Conservation (phyloP, 345 rosid genomes). For the Barbarea vulgaris region DNA sequence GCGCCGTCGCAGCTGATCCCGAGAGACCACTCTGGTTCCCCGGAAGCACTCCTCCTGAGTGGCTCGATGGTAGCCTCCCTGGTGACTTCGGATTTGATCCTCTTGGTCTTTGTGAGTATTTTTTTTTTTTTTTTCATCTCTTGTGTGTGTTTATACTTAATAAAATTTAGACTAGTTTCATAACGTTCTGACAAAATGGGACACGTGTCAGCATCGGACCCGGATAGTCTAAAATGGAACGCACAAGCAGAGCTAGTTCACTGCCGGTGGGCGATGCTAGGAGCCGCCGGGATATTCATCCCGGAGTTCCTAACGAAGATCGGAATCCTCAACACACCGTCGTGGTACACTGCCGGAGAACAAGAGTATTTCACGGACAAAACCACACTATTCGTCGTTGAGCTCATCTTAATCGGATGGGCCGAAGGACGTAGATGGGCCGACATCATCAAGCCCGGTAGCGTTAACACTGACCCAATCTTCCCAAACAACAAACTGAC, state of each 20-base stretch:
- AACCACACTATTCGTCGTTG: slow-evolving; percentile 77
- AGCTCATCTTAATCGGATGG: slow-evolving; percentile 90
- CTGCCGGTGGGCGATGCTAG: slow-evolving; percentile 99
- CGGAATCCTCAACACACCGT: slow-evolving; percentile 89
- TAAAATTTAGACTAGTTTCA: not conserved
- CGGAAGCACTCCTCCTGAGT: slow-evolving; percentile 93
- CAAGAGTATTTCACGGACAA: slow-evolving; percentile 90
- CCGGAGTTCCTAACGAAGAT: slow-evolving; percentile 90
- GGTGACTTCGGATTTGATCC: slow-evolving; percentile 99
- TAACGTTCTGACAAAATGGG: not conserved
- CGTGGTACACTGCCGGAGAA: slow-evolving; percentile 92
- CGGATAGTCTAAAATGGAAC: slow-evolving; percentile 90
- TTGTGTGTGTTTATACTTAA: not conserved
- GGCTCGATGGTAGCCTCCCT: slow-evolving; percentile 99
- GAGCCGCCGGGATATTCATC: slow-evolving; percentile 95
- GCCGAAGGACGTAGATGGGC: slow-evolving; percentile 99
- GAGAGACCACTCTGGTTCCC: slow-evolving; percentile 98
- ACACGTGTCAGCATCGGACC: slow-evolving; percentile 72
- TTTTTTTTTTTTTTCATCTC: not conserved
- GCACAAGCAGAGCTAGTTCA: slow-evolving; percentile 87
- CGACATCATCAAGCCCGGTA: slow-evolving; percentile 90
- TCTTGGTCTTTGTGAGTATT: slow-evolving; percentile 77
- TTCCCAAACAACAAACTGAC: slow-evolving; percentile 98
- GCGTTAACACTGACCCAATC: slow-evolving; percentile 92
- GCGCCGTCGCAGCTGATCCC: slow-evolving; percentile 76